phyloP scores from a whole-genome alignment of 306 rosid genomes.

The Glycine tomentella region DNA sequence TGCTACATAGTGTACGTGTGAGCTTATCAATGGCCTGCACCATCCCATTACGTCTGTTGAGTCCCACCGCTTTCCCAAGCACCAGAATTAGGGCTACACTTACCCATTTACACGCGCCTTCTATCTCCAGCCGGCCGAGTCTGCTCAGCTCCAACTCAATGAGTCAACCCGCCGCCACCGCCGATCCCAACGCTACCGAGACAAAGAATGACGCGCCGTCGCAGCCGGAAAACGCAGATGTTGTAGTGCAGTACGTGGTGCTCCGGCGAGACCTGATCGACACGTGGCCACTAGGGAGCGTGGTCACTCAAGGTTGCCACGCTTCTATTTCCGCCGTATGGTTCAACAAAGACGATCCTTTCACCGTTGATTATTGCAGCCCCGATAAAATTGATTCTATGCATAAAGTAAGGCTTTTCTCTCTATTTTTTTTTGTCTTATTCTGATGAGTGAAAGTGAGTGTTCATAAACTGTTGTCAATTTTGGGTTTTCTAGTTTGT shows the following conservation, averaged over 20 bases:
- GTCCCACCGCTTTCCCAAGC: constrained; percentile 38
- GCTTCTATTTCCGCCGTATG: constrained; percentile 87
- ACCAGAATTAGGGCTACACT: constrained; percentile 27
- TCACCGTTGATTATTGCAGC: constrained; percentile 68
- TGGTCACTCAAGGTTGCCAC: constrained; percentile 90
- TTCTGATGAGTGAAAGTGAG: not conserved
- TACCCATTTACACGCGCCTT: constrained; percentile 4
- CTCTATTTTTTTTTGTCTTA: not conserved
- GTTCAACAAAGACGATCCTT: constrained; percentile 74
- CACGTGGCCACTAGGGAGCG: constrained; percentile 85
- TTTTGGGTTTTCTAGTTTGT: no score
- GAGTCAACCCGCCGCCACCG: constrained; percentile 58
- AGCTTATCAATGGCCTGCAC: constrained; percentile 59
- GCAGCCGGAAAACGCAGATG: constrained; percentile 43
- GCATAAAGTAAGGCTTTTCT: constrained; percentile 66
- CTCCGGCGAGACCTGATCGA: constrained; percentile 95
- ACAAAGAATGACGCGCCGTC: constrained; percentile 42
- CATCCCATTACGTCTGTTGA: constrained; percentile 49
- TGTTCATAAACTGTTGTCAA: no score
- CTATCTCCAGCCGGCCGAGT: constrained; percentile 44
- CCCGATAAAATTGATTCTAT: constrained; percentile 78
- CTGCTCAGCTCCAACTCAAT: constrained; percentile 56
- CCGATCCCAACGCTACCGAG: constrained; percentile 7
- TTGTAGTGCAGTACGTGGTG: constrained; percentile 82
- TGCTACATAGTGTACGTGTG: not conserved